Conservation (phyloP, 345 rosid genomes). For the Populus alba region DNA sequence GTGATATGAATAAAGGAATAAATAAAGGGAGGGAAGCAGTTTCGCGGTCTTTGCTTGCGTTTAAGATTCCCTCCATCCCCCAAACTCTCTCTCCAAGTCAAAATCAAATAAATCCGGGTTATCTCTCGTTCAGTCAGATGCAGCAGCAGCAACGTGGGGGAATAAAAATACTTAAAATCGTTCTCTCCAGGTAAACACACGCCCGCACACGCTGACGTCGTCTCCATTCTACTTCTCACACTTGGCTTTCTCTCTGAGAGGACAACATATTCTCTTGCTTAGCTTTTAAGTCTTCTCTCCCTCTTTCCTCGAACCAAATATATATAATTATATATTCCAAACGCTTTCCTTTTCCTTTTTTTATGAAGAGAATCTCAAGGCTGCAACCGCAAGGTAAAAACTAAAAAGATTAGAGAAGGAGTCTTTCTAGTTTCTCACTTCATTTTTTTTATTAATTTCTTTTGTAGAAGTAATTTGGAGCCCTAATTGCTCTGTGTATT, state of each 20-base stretch:
- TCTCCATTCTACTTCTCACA: no score
- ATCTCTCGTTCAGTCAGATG: no score
- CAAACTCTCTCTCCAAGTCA: no score
- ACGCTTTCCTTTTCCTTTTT: background rate
- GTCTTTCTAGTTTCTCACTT: background rate
- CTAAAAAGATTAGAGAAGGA: no score
- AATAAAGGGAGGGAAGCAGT: no score
- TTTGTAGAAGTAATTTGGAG: no score
- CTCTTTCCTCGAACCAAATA: background rate
- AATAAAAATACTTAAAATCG: no score
- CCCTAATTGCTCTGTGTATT: background rate
- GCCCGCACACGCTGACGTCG: background rate
- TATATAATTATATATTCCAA: no score
- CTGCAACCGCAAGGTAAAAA: background rate
- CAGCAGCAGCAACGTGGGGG: background rate
- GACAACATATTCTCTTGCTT: background rate
- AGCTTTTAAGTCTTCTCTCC: constrained; percentile 5
- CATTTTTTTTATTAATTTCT: background rate
- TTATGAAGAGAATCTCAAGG: background rate
- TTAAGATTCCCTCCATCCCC: no score
- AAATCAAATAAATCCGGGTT: no score
- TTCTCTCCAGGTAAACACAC: background rate
- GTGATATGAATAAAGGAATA: no score
- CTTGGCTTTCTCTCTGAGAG: background rate
- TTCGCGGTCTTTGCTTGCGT: no score